These are phyloP conservation scores for Globisporangium recalcitrans DNA, from an alignment of 352 stramenopile species.

Conservation along the genomic window DNA sequence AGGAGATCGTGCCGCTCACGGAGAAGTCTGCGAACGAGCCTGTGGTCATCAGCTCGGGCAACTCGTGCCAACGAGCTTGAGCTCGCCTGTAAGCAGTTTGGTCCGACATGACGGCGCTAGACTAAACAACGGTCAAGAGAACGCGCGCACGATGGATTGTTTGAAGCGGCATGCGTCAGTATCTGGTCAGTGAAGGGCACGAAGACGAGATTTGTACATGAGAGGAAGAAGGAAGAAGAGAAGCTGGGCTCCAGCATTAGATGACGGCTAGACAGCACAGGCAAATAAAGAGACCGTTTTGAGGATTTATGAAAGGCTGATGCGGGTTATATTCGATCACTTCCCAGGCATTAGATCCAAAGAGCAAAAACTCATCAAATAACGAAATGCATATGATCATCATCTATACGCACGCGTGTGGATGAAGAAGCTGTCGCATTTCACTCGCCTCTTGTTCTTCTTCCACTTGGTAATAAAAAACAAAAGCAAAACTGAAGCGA, in stretches of 20 bases:
- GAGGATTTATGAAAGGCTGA: neutral
- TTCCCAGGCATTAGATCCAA: neutral
- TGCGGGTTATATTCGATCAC: constrained; percentile 9
- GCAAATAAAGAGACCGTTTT: neutral
- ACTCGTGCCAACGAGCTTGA: constrained; percentile 58
- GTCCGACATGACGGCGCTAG: neutral
- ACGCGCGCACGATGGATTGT: neutral
- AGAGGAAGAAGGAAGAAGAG: constrained; percentile 1
- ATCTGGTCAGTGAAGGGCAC: neutral
- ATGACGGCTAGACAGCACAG: neutral
- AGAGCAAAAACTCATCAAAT: neutral
- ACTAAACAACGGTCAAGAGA: constrained; percentile 1
- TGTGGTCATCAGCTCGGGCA: constrained; percentile 78
- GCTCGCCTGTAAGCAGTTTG: constrained; percentile 19
- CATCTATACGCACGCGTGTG: constrained; percentile 8
- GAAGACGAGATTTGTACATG: constrained; percentile 7
- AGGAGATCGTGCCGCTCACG: constrained; percentile 76
- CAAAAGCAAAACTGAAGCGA: neutral
- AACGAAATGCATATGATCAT: constrained; percentile 9
- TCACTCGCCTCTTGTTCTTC: neutral
- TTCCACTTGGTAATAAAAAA: constrained; percentile 12
- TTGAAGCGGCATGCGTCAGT: neutral
- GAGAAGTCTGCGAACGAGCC: constrained; percentile 65
- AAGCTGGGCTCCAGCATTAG: neutral
- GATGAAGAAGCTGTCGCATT: neutral